phyloP scores from a whole-genome alignment of 345 rosid genomes.

The Syzygium aqueum region DNA sequence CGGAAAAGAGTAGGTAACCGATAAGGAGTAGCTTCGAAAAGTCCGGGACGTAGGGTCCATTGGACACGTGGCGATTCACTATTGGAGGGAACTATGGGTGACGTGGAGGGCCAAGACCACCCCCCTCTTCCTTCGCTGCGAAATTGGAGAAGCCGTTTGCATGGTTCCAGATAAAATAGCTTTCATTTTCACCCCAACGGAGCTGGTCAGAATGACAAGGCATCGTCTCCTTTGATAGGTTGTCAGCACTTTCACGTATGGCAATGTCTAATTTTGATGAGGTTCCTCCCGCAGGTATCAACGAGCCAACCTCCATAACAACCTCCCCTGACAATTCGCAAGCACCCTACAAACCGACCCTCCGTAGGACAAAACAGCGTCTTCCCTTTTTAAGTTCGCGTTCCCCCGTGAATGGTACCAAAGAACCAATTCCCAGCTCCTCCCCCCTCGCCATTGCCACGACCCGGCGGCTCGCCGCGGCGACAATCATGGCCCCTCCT shows the following conservation, averaged over 20 bases:
- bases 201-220: background rate
- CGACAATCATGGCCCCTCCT: slow-evolving; percentile 17
- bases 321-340: background rate
- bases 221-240: background rate
- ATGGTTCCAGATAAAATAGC: background rate
- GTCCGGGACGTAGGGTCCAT: too few species aligned
- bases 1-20: too few species aligned
- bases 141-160: background rate
- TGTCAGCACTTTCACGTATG: background rate
- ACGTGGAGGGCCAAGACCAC: too few species aligned
- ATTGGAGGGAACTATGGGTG: too few species aligned
- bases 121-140: too few species aligned
- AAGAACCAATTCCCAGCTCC: background rate
- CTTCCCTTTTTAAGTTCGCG: background rate
- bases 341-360: background rate
- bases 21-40: too few species aligned
- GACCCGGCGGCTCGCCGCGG: background rate
- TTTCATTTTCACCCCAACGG: background rate
- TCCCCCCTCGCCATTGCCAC: background rate
- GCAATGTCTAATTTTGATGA: background rate
- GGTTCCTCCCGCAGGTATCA: background rate
- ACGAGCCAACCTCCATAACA: background rate
- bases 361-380: background rate
- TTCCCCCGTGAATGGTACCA: background rate
- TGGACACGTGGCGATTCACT: too few species aligned